Evolutionary conservation across 371 early-diverging fungal species (phyloP), one percentile per base, ranked within the genome.

Genomic region (Apophysomyces elegans): DNA sequence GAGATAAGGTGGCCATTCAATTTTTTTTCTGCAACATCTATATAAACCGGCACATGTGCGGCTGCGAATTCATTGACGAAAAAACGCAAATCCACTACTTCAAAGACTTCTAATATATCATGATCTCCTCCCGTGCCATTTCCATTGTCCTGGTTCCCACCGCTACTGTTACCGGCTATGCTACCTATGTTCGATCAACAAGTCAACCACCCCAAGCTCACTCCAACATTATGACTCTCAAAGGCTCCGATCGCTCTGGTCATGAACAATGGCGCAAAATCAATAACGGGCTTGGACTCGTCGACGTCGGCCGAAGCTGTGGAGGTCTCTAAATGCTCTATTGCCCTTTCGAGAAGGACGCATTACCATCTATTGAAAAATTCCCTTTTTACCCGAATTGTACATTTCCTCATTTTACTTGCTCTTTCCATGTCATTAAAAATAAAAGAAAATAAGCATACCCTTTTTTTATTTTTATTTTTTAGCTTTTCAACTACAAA

Each of bases 241-340:
- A 71, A 41, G 75, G 74, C 18, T 37, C 68, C 12, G 76, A 64
- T 12, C 44, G 59, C 13, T 65, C 74, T 63, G 69, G 65, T 16
- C 61, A 59, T 37, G 57, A 75, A 21, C 64, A 73, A 61, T 82
- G 82, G 82, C 74, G 69, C 63, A 71, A 68, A 45, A 57, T 76
- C 39, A 82, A 82, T 61, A 79, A 82, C 36, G 82, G 82, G 41
- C 65, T 82, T 56, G 78, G 79, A 62, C 75, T 79, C 11, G 67
- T 71, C 46, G 82, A 82, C 66, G 82, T 82, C 41, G 76, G 78
- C 46, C 79, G 82, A 37, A 76, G 76, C 61, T 63, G 79, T 67
- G 82, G 82, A 61, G 82, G 82, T 57, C 66, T 82, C 46, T 82
- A 78, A 80, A 68, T 35, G 32, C 13, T 54, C 36, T 16, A 16